These are phyloP conservation scores for Gigaspora rosea DNA, from an alignment of 192 early-diverging fungal species.

Conservation along the genomic window DNA sequence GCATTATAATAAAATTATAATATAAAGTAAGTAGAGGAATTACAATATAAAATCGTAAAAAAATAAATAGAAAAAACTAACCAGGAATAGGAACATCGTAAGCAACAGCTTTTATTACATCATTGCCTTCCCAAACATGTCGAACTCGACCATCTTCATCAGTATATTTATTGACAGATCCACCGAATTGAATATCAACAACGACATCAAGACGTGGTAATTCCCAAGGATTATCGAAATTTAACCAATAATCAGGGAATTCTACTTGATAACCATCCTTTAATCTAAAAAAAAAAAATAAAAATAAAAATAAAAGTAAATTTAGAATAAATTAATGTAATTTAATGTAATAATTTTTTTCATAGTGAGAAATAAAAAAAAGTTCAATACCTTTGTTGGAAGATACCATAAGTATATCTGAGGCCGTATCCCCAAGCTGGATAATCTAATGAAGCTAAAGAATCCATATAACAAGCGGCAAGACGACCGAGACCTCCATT, in stretches of 20 bases:
- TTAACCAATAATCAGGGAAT: conserved; percentile 96
- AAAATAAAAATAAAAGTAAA: not conserved
- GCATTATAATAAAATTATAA: not conserved
- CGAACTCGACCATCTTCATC: conserved; percentile 69
- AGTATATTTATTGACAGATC: conserved; percentile 71
- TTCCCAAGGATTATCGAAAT: conserved; percentile 97
- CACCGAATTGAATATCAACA: conserved; percentile 89
- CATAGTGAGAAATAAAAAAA: not conserved
- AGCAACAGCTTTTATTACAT: conserved; percentile 88
- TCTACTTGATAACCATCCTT: conserved; percentile 95
- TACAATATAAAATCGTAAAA: not conserved
- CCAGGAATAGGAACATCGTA: conserved; percentile 98
- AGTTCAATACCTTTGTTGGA: conserved; percentile 76
- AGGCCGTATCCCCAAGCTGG: conserved; percentile 98
- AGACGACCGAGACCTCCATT: conserved; percentile 97
- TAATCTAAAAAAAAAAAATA: conserved; percentile 60
- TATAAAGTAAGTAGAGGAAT: not conserved
- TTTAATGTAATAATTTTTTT: too few species aligned
- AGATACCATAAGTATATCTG: conserved; percentile 98
- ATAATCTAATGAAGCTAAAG: conserved; percentile 89
- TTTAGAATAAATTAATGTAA: not conserved
- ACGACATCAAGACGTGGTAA: conserved; percentile 89
- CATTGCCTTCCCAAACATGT: conserved; percentile 83
- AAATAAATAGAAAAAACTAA: not conserved
- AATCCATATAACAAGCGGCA: conserved; percentile 98